Percentiles rank a stretch among this genome's conserved stretches.
Evolutionary conservation across 2,329 filamentous ascomycete genomes (phyloP).

Genomic region (Xylariaceae sp.): DNA sequence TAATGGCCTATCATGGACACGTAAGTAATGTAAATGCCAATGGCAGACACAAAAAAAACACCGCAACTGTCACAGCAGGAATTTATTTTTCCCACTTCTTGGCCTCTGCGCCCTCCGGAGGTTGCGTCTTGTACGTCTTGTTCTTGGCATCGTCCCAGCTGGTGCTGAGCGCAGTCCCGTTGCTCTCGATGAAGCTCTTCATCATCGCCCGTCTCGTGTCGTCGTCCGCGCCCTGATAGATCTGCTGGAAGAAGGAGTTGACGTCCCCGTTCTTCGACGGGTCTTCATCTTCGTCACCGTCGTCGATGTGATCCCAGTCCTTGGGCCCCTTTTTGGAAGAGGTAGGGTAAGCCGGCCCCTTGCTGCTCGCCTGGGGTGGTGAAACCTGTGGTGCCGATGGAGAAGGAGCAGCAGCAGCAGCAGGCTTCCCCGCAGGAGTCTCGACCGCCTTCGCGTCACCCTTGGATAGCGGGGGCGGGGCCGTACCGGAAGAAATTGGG

Average conservation of each 20-base stretch:
- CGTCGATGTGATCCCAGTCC: slow-evolving; percentile 79
- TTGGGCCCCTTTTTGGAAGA: slow-evolving; percentile 80
- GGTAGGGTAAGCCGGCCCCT: slow-evolving; percentile 67
- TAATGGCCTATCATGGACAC: no score
- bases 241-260: slow-evolving; percentile 81
- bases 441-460: background rate
- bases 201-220: slow-evolving; percentile 92
- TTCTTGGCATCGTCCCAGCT: slow-evolving; percentile 80
- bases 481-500: no score
- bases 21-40: no score
- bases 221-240: slow-evolving; percentile 70
- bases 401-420: no score
- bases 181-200: slow-evolving; percentile 94
- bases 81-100: slow-evolving; percentile 56
- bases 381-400: slow-evolving; percentile 4
- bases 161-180: slow-evolving; percentile 86
- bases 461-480: slow-evolving; percentile 2
- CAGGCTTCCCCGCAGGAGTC: slow-evolving; percentile 5
- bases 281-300: slow-evolving; percentile 46
- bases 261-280: slow-evolving; percentile 57
- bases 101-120: slow-evolving; percentile 71
- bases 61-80: no score
- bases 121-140: slow-evolving; percentile 63
- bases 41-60: no score
- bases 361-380: slow-evolving; percentile 9